Evolutionary conservation across 1,284 basidiomycete genomes (phyloP), one percentile per base, ranked within the genome.

Genomic region (Singerocomus inundabilis): DNA sequence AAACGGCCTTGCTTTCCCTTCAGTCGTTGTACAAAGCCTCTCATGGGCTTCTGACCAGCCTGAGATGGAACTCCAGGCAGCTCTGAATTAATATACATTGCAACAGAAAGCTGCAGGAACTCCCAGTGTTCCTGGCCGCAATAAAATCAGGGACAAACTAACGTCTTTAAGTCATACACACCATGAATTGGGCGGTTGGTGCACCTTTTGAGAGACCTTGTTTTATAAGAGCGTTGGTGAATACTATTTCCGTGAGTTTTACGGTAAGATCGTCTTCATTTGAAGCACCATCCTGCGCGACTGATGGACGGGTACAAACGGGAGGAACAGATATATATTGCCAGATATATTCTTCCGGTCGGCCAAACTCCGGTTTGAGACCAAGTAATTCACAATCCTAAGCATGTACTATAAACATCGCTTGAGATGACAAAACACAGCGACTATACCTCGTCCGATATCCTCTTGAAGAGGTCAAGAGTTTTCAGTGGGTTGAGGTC

Each of bases 1-100:
- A 99, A 99, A 50, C 97, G 93, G 63, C 97, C 97, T 70, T 98
- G 94, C 70, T 99, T 99, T 38, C 97, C 97, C 74, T 99, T 99
- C 51, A 99, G 77, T 16, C 97, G 90, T 67, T 99, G 97, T 44
- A 98, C 97, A 66, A 99, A 98, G 13, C 97, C 97, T 52, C 94
- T 85, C 59, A 95, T 95, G 4, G 95, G 94, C 63, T 96, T 95
- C 67, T 88, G 84, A 40, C 89, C 88, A 63, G 84, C 82, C 62
- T 88, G 85, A 3, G 86, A 85, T 3, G 90, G 89, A 29, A 97
- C 85, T 39, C 96, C 96, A 5, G 97, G 97, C 13, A 95, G 79
- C 68, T 98, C 95, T 1, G 97, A 98, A 72, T 99, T 99, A 77
- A 99, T 91, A 71, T 99, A 99, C 80, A 99, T 88, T 0, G 96